Evolutionary conservation across 2,329 filamentous ascomycete genomes (phyloP), one percentile per base, ranked within the genome.

Genomic region (Pestalotiopsis sp.): DNA sequence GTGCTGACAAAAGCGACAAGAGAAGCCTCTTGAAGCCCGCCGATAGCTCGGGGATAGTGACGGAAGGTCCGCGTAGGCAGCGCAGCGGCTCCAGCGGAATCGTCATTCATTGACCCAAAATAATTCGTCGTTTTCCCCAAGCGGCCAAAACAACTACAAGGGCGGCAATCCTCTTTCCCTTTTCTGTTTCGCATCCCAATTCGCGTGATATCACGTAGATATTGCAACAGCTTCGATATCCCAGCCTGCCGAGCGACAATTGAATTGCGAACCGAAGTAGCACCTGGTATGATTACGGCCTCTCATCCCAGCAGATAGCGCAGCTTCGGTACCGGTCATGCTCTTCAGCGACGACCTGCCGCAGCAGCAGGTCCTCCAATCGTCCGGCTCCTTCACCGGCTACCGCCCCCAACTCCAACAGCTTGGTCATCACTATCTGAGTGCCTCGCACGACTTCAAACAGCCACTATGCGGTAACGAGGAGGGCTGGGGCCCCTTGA

Each of bases 401-500:
- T 85, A 85, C 73, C 84, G 86, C 69, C 82, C 85, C 45, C 75
- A 72, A 25, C 72, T 83, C 60, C 79, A 82, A 68, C 77, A 84
- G 71, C 82, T 90, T 66, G 87, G 88, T 52, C 83, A 83, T 68
- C 82, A 85, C 70, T 93, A 93, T 80, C 86, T 93, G 70, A 85
- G 80, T 69, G 81, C 85, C n/a, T 80, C 81, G 38, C 74, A 79
- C 67, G 70, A 79, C 38, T 83, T 84, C 76, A 82, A 82, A 72
- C 92, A 97, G 79, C 90, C 93, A 68, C 85, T 98, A 80, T 98
- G 95, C 82, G 90, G 92, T 79, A 96, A 97, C 81, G 85, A 86
- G 67, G 95, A 98, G 81, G 97, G 96, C 76, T 99, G 96, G 96
- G 97, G 97, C 1, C 96, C 96, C 25, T 79, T 99, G 78, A 98